phyloP scores from a whole-genome alignment of 2,329 filamentous ascomycete species.

The Colletotrichum tropicale region DNA sequence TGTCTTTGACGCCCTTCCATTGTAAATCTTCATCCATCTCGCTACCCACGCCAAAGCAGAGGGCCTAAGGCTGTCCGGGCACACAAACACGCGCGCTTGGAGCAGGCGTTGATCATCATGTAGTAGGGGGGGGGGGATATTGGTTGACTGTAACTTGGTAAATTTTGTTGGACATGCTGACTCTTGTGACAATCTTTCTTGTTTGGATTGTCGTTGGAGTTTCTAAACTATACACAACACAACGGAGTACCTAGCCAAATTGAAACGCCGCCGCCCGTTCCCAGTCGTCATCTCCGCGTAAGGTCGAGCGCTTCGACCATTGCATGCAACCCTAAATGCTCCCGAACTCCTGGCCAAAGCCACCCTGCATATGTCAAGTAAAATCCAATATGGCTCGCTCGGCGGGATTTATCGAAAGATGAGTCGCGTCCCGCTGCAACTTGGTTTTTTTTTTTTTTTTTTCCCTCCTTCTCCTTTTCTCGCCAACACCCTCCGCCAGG shows the following conservation, averaged over 20 bases:
- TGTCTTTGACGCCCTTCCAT: neutral
- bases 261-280: constrained; percentile 6
- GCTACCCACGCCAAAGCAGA: neutral
- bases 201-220: neutral
- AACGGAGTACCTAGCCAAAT: neutral
- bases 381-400: neutral
- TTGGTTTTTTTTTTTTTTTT: neutral
- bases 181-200: neutral
- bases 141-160: neutral
- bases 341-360: constrained; percentile 6
- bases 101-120: neutral
- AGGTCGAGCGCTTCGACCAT: constrained; percentile 31
- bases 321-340: constrained; percentile 12
- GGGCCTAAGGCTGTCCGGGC: neutral
- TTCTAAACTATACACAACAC: neutral
- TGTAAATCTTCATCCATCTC: neutral
- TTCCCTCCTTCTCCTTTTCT: neutral
- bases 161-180: neutral
- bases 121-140: neutral
- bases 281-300: constrained; percentile 21
- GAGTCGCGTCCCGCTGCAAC: neutral
- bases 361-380: neutral
- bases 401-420: neutral
- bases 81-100: neutral
- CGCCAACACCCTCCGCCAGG: neutral